Evolutionary conservation across 2,329 filamentous ascomycete genomes (phyloP).

Genomic region (Nigrograna mackinnonii): DNA sequence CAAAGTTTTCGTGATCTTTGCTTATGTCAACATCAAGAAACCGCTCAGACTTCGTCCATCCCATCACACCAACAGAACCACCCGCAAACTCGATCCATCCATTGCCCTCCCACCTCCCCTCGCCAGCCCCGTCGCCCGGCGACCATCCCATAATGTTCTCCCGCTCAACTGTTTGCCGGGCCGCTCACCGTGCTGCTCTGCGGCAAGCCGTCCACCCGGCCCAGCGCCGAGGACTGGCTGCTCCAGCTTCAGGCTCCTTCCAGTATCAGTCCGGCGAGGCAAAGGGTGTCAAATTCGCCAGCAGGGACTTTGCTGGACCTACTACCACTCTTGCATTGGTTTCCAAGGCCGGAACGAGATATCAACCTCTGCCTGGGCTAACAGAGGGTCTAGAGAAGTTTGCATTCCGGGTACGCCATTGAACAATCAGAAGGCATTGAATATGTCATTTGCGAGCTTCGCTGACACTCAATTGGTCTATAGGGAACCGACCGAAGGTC

Average conservation of each 20-base stretch:
- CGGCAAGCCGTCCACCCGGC: constrained; percentile 59
- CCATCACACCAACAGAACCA: constrained; percentile 9
- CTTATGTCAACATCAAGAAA: constrained; percentile 5
- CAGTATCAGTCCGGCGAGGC: constrained; percentile 87
- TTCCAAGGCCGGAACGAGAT: constrained; percentile 91
- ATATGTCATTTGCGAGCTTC: constrained; percentile 11
- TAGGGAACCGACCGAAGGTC: constrained; percentile 88
- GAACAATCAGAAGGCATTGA: too few relatives aligned
- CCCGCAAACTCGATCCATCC: constrained; percentile 42
- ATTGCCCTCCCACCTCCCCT: constrained; percentile 56
- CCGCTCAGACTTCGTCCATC: constrained; percentile 7
- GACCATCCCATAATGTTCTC: constrained; percentile 63
- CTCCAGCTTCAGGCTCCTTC: constrained; percentile 73
- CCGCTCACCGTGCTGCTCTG: constrained; percentile 65
- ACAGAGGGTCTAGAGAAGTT: constrained; percentile 91
- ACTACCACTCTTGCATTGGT: constrained; percentile 91
- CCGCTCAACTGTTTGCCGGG: constrained; percentile 66
- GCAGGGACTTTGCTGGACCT: constrained; percentile 84
- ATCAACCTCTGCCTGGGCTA: constrained; percentile 86
- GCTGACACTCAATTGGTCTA: constrained; percentile 33
- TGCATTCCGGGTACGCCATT: constrained; percentile 82
- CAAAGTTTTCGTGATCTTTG: neutral
- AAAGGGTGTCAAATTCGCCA: constrained; percentile 88
- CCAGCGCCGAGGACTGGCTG: constrained; percentile 66
- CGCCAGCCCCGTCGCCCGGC: constrained; percentile 41